These are phyloP conservation scores for Salpingoeca rosetta DNA, from an alignment of 78 protist genomes.

Conservation along the genomic window DNA sequence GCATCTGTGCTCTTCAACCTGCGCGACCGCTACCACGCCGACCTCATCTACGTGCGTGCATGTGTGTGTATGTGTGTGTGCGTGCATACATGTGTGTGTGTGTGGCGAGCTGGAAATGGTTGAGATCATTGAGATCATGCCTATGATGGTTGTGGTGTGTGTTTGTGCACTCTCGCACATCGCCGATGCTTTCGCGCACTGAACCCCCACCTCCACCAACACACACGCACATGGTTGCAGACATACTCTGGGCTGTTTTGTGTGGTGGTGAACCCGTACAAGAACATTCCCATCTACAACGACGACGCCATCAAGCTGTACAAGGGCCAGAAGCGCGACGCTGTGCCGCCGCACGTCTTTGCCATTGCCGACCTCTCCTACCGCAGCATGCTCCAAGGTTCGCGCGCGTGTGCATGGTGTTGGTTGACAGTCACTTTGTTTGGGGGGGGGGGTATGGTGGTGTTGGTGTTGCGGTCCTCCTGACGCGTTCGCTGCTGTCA, in stretches of 20 bases:
- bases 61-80: not conserved
- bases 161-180: not conserved
- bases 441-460: no score
- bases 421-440: no score
- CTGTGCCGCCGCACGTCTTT: constrained; percentile 76
- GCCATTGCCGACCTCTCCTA: constrained; percentile 74
- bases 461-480: no score
- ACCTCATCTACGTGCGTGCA: constrained; percentile 63
- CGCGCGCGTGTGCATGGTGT: no score
- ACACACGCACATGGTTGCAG: constrained; percentile 22
- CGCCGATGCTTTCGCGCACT: no score
- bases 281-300: constrained; percentile 68
- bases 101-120: no score
- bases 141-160: not conserved
- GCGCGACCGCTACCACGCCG: constrained; percentile 57
- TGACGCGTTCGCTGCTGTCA: no score
- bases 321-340: constrained; percentile 59
- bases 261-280: constrained; percentile 87
- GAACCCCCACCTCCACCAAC: no score
- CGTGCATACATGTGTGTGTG: not conserved
- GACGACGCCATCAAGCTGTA: constrained; percentile 60
- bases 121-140: no score
- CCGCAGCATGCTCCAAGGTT: constrained; percentile 63
- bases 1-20: constrained; percentile 78
- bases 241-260: constrained; percentile 83